phyloP scores from a whole-genome alignment of 169 alveolate species.

The Besnoitia besnoiti region DNA sequence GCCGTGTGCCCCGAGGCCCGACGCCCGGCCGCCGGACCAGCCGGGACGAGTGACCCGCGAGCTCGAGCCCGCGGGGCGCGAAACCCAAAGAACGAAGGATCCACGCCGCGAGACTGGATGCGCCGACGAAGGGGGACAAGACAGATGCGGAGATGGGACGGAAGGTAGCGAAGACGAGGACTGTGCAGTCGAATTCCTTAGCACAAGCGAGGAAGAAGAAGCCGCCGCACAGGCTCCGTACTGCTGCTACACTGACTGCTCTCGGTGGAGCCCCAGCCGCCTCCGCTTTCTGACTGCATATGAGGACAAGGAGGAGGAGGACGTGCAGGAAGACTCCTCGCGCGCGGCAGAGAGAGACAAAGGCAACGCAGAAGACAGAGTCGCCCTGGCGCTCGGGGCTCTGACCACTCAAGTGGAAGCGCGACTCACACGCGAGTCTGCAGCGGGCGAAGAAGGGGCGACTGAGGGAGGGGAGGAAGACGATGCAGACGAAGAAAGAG shows the following conservation, averaged over 20 bases:
- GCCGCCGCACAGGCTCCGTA: not conserved
- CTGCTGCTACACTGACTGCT: not conserved
- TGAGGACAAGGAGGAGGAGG: not conserved
- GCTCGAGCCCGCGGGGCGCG: too few species aligned
- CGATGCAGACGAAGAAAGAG: not conserved
- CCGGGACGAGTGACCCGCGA: too few species aligned
- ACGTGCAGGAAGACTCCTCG: not conserved
- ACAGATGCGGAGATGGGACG: not conserved
- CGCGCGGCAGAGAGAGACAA: not conserved
- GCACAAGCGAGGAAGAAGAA: slow-evolving; percentile 16
- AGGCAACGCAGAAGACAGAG: not conserved
- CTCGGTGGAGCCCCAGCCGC: not conserved
- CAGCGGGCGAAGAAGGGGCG: not conserved
- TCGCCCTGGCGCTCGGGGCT: not conserved
- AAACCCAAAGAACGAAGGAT: too few species aligned
- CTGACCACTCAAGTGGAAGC: not conserved
- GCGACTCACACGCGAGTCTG: not conserved
- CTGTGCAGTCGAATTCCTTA: not conserved
- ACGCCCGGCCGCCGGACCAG: too few species aligned
- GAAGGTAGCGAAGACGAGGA: not conserved
- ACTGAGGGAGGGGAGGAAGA: not conserved
- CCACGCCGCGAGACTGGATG: too few species aligned
- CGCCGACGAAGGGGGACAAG: not conserved
- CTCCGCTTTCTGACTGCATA: not conserved
- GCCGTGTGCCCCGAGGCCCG: not conserved